Base-by-base conservation (phyloP, 2,329 filamentous ascomycete genomes). In the Hawksworthiomyces lignivorus region DNA sequence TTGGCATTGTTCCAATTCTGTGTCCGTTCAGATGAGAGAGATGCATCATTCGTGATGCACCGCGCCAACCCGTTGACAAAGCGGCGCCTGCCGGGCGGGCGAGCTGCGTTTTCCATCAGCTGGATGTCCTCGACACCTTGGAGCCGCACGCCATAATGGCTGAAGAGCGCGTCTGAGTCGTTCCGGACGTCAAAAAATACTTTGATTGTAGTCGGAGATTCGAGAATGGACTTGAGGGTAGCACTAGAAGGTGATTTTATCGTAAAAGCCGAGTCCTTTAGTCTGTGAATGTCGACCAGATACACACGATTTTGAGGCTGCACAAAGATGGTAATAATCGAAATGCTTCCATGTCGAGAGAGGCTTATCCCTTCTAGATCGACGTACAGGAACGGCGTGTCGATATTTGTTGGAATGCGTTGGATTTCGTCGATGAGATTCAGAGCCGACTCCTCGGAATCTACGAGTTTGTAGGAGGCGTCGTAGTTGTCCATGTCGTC, bases 1-100 rank as follows among this genome's bases (percentile, higher is more conserved):
- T 73, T 73, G 24, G 47, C 36, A n/a, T 50, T 44, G 2, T 14
- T 52, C 46, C 8, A 15, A 4, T 3, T 42, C 11, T 14, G 55
- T 26, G 10, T 39, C 47, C 3, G 20, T 40, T 9, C 47, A 46
- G 2, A 55, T 43, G 3, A 46, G 44, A 7, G 14, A 14, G 18
- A 54, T 30, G 26, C 36, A 51, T 1, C 18, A 49, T 36, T 48
- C 51, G 35, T 45, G n/a, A n/a, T n/a, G n/a, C n/a, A n/a, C n/a
- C n/a, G n/a, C n/a, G n/a, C n/a, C n/a, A n/a, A n/a, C n/a, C n/a
- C n/a, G n/a, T n/a, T n/a, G n/a, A n/a, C n/a, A n/a, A n/a, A n/a
- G n/a, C 28, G 15, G 19, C 34, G 15, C 31, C 45, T 52, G 37
- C 45, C 32, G 20, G 22, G 32, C n/a, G 21, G 18, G 18, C 50